Evolutionary conservation across 2,329 filamentous ascomycete species (phyloP).

Genomic region (Podosphaera xanthii): DNA sequence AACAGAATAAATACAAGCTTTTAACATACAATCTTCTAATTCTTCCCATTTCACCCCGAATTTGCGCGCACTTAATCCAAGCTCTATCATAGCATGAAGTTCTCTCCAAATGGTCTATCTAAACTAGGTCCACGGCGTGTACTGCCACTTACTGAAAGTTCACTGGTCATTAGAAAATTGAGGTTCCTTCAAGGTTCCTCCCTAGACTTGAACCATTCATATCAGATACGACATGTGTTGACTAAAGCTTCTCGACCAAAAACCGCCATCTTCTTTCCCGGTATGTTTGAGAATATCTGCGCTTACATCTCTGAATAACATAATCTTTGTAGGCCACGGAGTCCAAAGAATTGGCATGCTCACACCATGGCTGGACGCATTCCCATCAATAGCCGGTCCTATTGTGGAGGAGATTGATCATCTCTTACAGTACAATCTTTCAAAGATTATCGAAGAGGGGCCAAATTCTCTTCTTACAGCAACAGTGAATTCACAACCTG

Average conservation of each 20-base stretch:
- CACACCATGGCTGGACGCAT: constrained; percentile 64
- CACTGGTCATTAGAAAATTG: background rate
- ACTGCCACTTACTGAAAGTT: background rate
- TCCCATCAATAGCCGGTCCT: constrained; percentile 53
- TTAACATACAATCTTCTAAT: background rate
- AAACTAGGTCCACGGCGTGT: background rate
- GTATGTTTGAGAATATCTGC: constrained; percentile 9
- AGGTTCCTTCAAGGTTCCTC: background rate
- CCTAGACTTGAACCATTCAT: background rate
- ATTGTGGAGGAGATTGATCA: constrained; percentile 72
- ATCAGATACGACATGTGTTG: constrained; percentile 10
- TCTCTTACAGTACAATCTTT: constrained; percentile 50
- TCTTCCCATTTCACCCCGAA: background rate
- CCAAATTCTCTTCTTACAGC: constrained; percentile 55
- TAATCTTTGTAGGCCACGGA: constrained; percentile 42
- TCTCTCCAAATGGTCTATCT: background rate
- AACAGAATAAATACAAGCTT: no score
- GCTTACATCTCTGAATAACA: background rate
- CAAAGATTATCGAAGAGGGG: constrained; percentile 55
- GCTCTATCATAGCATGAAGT: background rate
- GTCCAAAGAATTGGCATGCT: constrained; percentile 81
- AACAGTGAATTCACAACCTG: constrained; percentile 77
- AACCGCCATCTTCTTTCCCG: constrained; percentile 19
- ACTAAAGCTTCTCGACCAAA: constrained; percentile 11
- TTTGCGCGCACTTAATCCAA: background rate